These are phyloP conservation scores for Paxillus ammoniavirescens DNA, from an alignment of 768 basidiomycete genomes.

Conservation along the genomic window DNA sequence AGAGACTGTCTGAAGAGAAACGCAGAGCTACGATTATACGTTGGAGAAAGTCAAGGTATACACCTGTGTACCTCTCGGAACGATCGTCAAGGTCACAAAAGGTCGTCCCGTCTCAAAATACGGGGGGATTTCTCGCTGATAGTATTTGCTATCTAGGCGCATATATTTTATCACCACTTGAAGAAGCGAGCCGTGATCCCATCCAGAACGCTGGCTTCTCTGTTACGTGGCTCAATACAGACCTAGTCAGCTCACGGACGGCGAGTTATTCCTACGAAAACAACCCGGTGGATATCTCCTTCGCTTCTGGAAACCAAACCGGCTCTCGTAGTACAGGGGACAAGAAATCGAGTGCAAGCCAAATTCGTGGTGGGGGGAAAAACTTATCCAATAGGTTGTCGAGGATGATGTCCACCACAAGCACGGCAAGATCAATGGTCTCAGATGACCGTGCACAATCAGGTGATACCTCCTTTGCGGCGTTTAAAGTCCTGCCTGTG, in stretches of 20 bases:
- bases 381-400: constrained; percentile 20
- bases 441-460: constrained; percentile 33
- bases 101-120: constrained; percentile 41
- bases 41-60: constrained; percentile 90
- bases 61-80: constrained; percentile 84
- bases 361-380: constrained; percentile 5
- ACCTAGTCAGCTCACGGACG: constrained; percentile 67
- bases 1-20: constrained; percentile 5
- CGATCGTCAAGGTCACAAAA: constrained; percentile 74
- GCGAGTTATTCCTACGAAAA: constrained; percentile 88
- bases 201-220: constrained; percentile 87
- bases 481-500: constrained; percentile 79
- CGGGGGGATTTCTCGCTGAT: not conserved
- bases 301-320: not conserved
- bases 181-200: constrained; percentile 88
- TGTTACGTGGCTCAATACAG: constrained; percentile 71
- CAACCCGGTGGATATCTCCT: constrained; percentile 37
- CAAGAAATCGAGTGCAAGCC: not conserved
- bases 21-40: constrained; percentile 88
- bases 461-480: constrained; percentile 52
- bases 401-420: constrained; percentile 24
- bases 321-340: not conserved
- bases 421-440: constrained; percentile 28
- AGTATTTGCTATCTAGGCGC: constrained; percentile 53
- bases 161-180: constrained; percentile 91